Evolutionary conservation across 352 stramenopile species (phyloP), one percentile per base, ranked within the genome.

Genomic region (Blastocystis sp.): DNA sequence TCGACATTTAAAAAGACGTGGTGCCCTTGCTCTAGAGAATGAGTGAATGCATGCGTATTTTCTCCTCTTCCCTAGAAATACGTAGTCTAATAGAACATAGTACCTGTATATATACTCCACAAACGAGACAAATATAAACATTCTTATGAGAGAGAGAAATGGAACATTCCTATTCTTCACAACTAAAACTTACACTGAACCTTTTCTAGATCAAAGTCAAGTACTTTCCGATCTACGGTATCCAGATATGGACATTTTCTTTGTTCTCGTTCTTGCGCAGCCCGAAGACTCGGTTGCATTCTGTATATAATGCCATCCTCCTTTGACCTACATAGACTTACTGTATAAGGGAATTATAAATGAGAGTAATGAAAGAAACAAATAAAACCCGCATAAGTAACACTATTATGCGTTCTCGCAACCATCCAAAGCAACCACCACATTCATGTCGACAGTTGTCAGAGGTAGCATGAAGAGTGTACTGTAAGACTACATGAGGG

Each of bases 181-280:
- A 24, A 40, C 68, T 37, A 27, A 30, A 93, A 19, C 90, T 90
- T 24, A 19, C 35, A 42, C 54, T 37, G 4, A 1, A 97, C 93
- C 89, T 98, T 98, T 91, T 99, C 95, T 79, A 98, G 98, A 92
- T 99, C 97, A 91, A 99, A 99, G 91, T 99, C 97, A 54, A 99
- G 93, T 68, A 98, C 90, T 70, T 98, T 94, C 89, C 97, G 94
- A 91, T 98, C 96, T 77, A 99, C 95, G 13, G 96, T 99, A 93
- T 99, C 96, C 51, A 99, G 92, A 91, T 98, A 99, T 66, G 97
- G 97, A 90, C 97, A 99, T 90, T 96, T 96, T n/a, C 84, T 2
- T 24, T 48, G 24, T 78, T 88, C 70, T 68, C 54, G 51, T 40
- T 44, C 76, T 35, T 90, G 33, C 27, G 57, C 56, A 22, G 15